phyloP scores from a whole-genome alignment of 495 filamentous ascomycete genomes.

The Talaromyces wortmannii region DNA sequence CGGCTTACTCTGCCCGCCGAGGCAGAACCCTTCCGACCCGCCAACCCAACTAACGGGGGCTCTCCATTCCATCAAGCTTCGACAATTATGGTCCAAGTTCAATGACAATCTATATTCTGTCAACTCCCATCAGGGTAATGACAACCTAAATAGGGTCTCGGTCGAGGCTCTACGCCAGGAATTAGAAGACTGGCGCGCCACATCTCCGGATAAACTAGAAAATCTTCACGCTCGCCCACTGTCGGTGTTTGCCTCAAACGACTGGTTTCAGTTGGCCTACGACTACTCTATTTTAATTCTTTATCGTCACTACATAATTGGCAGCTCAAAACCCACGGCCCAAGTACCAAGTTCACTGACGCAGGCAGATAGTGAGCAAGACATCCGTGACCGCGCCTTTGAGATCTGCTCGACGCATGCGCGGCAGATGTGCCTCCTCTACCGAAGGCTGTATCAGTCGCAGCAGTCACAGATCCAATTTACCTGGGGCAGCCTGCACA shows the following conservation, averaged over 20 bases:
- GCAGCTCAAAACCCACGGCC: not conserved
- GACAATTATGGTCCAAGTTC: slow-evolving; percentile 5
- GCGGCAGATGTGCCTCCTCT: slow-evolving; percentile 7
- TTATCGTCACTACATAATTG: slow-evolving; percentile 1
- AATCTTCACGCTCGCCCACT: not conserved
- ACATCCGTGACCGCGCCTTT: not conserved
- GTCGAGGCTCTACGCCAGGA: slow-evolving; percentile 6
- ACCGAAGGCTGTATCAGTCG: slow-evolving; percentile 7
- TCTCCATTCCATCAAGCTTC: slow-evolving; percentile 9
- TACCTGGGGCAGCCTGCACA: slow-evolving; percentile 10
- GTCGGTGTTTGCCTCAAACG: slow-evolving; percentile 4
- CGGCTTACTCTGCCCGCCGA: not conserved
- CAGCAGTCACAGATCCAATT: not conserved
- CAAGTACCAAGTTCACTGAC: not conserved
- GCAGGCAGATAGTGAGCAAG: not conserved
- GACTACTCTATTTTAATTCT: slow-evolving; percentile 2
- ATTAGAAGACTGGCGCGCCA: slow-evolving; percentile 5
- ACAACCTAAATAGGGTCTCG: not conserved
- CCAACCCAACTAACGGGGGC: slow-evolving; percentile 8
- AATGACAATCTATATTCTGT: slow-evolving; percentile 4
- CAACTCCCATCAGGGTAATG: not conserved
- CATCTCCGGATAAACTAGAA: not conserved
- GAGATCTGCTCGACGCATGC: not conserved
- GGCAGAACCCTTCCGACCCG: not conserved
- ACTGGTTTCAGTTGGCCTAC: slow-evolving; percentile 7